These are phyloP conservation scores for Polyrhizophydium stewartii DNA, from an alignment of 371 early-diverging fungal genomes.

Conservation along the genomic window DNA sequence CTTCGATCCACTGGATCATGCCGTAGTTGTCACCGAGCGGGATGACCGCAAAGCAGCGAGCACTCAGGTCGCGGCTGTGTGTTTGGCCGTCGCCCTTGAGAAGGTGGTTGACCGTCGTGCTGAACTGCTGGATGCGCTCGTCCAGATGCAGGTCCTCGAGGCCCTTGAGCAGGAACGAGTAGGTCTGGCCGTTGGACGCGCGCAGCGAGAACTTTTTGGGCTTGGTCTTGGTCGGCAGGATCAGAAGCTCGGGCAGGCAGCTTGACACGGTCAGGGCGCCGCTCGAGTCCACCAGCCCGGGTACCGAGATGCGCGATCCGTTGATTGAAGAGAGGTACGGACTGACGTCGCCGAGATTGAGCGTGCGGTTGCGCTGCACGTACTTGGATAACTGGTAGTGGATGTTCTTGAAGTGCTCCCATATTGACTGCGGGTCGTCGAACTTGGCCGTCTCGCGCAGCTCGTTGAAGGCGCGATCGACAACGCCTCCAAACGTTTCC, in stretches of 20 bases:
- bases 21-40: conserved; percentile 93
- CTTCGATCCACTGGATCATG: conserved; percentile 96
- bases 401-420: conserved; percentile 52
- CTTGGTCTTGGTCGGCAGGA: conserved; percentile 80
- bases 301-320: conserved; percentile 60
- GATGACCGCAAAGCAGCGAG: conserved; percentile 88
- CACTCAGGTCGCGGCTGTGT: conserved; percentile 46
- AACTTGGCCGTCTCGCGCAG: conserved; percentile 52
- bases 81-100: conserved; percentile 54
- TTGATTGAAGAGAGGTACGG: conserved; percentile 55
- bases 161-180: conserved; percentile 82
- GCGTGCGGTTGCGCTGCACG: conserved; percentile 49
- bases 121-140: conserved; percentile 82
- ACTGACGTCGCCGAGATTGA: conserved; percentile 58
- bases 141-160: conserved; percentile 93
- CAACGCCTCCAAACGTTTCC: conserved; percentile 47
- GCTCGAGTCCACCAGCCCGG: conserved; percentile 29
- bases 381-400: conserved; percentile 55
- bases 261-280: conserved; percentile 39
- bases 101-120: conserved; percentile 67
- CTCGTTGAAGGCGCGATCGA: conserved; percentile 43
- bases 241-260: conserved; percentile 56
- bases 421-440: conserved; percentile 50
- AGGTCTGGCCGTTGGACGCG: conserved; percentile 70
- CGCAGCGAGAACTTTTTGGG: conserved; percentile 81